Percentiles rank a stretch among this genome's conserved stretches.
Conservation (phyloP, 106 monocot genomes). For the Agapanthus africanus region DNA sequence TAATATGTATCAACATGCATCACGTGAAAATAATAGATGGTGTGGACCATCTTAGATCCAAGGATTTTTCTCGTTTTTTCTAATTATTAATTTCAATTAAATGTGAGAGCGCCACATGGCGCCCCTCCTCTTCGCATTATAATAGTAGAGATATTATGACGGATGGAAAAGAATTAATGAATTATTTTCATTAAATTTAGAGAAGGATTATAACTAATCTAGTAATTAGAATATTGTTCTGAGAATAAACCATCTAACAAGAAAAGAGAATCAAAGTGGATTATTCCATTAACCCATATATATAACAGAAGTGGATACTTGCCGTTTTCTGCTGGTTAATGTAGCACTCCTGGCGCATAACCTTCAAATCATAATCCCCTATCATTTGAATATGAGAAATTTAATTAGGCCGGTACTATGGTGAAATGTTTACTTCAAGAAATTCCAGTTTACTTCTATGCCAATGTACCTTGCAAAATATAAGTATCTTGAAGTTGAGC, state of each 20-base stretch:
- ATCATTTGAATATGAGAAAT: conserved; percentile 1
- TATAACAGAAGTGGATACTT: conserved; percentile 6
- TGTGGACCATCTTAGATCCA: no score
- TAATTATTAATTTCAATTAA: no score
- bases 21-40: neutral
- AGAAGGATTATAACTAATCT: neutral
- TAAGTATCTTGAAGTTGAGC: conserved; percentile 99
- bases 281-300: neutral
- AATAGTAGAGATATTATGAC: no score
- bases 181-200: no score
- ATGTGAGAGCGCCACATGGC: no score
- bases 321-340: conserved; percentile 81
- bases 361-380: conserved; percentile 99
- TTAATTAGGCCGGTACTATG: neutral
- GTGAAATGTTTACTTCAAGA: neutral
- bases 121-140: no score
- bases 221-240: no score
- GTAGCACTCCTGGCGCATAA: conserved; percentile 94
- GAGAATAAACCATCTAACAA: neutral
- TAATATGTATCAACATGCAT: no score
- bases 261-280: neutral
- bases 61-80: no score
- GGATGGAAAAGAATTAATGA: no score
- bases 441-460: neutral
- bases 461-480: conserved; percentile 71